Conservation (phyloP, 768 basidiomycete species). For the Kwoniella sp. region DNA sequence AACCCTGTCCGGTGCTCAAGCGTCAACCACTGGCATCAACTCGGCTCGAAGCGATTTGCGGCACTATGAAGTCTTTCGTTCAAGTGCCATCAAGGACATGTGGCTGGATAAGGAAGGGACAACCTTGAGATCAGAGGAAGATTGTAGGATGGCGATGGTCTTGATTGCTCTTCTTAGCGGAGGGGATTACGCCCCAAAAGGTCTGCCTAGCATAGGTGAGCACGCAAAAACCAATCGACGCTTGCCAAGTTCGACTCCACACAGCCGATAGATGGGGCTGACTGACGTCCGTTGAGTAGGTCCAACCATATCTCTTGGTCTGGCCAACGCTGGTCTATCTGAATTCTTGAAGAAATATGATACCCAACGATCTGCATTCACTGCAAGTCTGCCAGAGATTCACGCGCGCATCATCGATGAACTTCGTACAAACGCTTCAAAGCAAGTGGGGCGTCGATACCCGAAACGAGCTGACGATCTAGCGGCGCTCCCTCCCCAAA, state of each 20-base stretch:
- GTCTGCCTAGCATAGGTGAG: constrained; percentile 47
- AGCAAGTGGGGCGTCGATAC: constrained; percentile 61
- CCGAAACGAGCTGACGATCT: constrained; percentile 67
- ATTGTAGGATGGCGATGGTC: constrained; percentile 68
- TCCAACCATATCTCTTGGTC: constrained; percentile 67
- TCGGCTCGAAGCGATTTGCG: constrained; percentile 29
- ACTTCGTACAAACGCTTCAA: constrained; percentile 62
- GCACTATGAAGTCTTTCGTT: constrained; percentile 58
- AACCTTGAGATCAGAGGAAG: constrained; percentile 58
- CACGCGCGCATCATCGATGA: constrained; percentile 34
- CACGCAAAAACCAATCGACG: no score
- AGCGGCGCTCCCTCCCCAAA: constrained; percentile 70
- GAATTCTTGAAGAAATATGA: constrained; percentile 49
- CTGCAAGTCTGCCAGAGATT: constrained; percentile 6
- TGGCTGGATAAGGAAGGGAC: constrained; percentile 66
- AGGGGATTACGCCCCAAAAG: constrained; percentile 78
- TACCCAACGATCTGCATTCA: constrained; percentile 18
- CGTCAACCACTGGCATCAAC: constrained; percentile 61
- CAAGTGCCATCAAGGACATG: constrained; percentile 64
- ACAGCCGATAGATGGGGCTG: no score
- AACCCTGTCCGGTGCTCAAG: constrained; percentile 54
- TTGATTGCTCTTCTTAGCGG: constrained; percentile 83
- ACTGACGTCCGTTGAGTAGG: no score
- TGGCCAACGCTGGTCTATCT: constrained; percentile 80
- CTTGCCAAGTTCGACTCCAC: no score